phyloP scores from a whole-genome alignment of 345 rosid genomes.

The Garcia nutans region DNA sequence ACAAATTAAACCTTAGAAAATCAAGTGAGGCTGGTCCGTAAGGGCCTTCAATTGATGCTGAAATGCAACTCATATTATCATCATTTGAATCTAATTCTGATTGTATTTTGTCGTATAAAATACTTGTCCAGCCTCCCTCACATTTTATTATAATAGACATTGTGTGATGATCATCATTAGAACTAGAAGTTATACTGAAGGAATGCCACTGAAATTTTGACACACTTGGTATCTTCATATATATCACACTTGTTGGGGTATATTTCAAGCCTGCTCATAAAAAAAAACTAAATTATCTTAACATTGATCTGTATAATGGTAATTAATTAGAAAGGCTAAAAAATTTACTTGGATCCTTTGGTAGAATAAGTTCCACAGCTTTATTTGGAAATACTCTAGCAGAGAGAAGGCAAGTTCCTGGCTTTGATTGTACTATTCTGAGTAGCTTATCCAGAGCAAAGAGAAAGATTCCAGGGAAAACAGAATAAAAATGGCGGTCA shows the following conservation, averaged over 20 bases:
- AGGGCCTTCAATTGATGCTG: constrained; percentile 73
- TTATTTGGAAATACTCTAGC: constrained; percentile 57
- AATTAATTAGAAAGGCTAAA: not conserved
- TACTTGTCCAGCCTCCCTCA: constrained; percentile 60
- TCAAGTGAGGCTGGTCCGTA: constrained; percentile 71
- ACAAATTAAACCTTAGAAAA: constrained; percentile 50
- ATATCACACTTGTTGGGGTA: constrained; percentile 61
- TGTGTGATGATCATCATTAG: constrained; percentile 42
- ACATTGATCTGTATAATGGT: not conserved
- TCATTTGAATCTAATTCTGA: constrained; percentile 35
- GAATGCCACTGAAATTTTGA: constrained; percentile 80
- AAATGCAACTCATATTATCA: constrained; percentile 38
- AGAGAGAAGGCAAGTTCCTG: constrained; percentile 48
- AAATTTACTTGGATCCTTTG: constrained; percentile 61
- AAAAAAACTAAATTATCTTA: not conserved
- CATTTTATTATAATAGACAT: constrained; percentile 67
- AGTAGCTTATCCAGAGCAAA: constrained; percentile 74
- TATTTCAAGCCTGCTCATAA: constrained; percentile 52
- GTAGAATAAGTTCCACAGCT: constrained; percentile 61
- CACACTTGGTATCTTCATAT: constrained; percentile 62
- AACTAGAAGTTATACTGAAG: constrained; percentile 78
- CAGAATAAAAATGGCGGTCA: constrained; percentile 74
- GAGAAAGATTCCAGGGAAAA: constrained; percentile 72
- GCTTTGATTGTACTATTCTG: constrained; percentile 64
- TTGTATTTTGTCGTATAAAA: constrained; percentile 50